Percentiles rank a stretch among this genome's conserved stretches.
phyloP scores from a whole-genome alignment of 139 green algal genomes.

The Micromonas pusilla region DNA sequence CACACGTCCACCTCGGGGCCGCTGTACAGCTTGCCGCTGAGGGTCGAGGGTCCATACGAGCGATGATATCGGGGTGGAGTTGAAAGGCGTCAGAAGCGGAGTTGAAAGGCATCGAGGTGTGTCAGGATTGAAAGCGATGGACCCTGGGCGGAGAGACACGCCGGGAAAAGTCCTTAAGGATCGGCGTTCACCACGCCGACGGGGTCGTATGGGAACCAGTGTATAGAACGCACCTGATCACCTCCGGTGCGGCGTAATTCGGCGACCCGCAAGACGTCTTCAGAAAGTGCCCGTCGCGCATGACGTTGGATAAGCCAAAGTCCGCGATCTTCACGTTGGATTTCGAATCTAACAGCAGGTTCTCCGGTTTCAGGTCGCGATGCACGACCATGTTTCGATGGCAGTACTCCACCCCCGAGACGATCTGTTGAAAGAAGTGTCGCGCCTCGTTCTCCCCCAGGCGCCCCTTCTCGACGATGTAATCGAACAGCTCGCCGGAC shows the following conservation, averaged over 20 bases:
- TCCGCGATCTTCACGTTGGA: slow-evolving; percentile 92
- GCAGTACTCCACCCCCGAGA: slow-evolving; percentile 90
- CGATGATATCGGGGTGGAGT: too few relatives aligned
- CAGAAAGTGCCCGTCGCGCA: slow-evolving; percentile 97
- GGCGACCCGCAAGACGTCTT: slow-evolving; percentile 94
- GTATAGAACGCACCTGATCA: too few relatives aligned
- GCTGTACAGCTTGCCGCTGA: slow-evolving; percentile 85
- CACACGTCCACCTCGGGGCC: slow-evolving; percentile 98
- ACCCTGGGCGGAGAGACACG: too few relatives aligned
- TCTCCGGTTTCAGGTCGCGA: slow-evolving; percentile 88
- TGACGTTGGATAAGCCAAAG: slow-evolving; percentile 96
- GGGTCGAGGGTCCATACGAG: not conserved
- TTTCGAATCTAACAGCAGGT: slow-evolving; percentile 87
- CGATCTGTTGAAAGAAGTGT: slow-evolving; percentile 94
- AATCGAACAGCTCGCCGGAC: slow-evolving; percentile 97
- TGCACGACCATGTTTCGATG: slow-evolving; percentile 95
- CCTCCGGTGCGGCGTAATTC: slow-evolving; percentile 98
- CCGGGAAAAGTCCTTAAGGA: slow-evolving; percentile 1
- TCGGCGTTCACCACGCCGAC: too few relatives aligned
- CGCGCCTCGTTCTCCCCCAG: slow-evolving; percentile 94
- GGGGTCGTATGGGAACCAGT: too few relatives aligned
- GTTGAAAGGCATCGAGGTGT: too few relatives aligned
- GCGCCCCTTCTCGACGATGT: slow-evolving; percentile 98
- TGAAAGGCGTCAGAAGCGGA: too few relatives aligned
- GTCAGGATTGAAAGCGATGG: too few relatives aligned